A percentile compares a stretch with the other conserved stretches of the same genome.
phyloP scores from a whole-genome alignment of 2,329 filamentous ascomycete genomes.

The Aspergillus felis region DNA sequence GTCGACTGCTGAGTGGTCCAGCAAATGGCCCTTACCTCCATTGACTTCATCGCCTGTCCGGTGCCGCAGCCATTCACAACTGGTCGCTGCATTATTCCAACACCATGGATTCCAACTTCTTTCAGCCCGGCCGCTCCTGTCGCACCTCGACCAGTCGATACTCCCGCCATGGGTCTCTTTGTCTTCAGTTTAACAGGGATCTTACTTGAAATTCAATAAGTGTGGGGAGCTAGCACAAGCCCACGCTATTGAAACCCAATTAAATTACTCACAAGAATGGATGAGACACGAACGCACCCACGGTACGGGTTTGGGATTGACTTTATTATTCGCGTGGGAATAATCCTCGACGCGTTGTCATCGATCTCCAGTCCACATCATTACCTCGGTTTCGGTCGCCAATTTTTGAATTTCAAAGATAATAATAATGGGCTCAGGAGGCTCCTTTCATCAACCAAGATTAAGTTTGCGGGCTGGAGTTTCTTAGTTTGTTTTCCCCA shows the following conservation, averaged over 20 bases:
- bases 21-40: constrained; percentile 21
- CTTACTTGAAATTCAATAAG: background rate
- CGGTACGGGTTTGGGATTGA: background rate
- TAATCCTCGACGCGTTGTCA: background rate
- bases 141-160: constrained; percentile 7
- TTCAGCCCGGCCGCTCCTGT: background rate
- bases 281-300: background rate
- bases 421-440: background rate
- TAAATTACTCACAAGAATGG: background rate
- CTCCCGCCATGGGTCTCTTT: background rate
- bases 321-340: background rate
- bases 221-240: background rate
- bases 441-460: background rate
- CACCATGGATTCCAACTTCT: background rate
- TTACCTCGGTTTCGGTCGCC: background rate
- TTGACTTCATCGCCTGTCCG: constrained; percentile 19
- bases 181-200: background rate
- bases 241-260: background rate
- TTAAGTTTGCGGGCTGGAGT: background rate
- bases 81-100: background rate
- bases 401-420: background rate
- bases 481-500: background rate
- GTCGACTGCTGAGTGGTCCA: constrained; percentile 25
- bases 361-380: background rate
- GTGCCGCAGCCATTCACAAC: constrained; percentile 4